Evolutionary conservation across 2,329 filamentous ascomycete species (phyloP).

Genomic region (Setomelanomma holmii): DNA sequence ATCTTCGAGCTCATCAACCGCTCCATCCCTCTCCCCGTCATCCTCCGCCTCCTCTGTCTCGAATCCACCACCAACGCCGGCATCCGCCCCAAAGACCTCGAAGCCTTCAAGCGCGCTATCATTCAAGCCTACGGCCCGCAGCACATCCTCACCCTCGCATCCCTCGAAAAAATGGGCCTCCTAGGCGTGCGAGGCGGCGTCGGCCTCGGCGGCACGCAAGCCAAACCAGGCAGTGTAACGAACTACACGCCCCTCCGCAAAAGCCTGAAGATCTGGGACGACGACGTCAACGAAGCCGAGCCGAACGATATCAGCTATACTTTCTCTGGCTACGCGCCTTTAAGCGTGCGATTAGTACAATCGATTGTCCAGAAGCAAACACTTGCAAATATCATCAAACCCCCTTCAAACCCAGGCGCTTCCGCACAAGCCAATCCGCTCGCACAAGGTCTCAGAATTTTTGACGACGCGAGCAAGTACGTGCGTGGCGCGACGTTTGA

Average conservation of each 20-base stretch:
- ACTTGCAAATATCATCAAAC: slow-evolving; percentile 66
- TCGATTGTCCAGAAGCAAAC: slow-evolving; percentile 91
- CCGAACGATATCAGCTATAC: slow-evolving; percentile 97
- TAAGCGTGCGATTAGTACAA: slow-evolving; percentile 90
- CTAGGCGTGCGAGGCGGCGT: slow-evolving; percentile 67
- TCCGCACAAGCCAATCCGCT: slow-evolving; percentile 64
- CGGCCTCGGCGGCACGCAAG: slow-evolving; percentile 49
- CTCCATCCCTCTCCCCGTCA: slow-evolving; percentile 78
- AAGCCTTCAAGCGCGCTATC: slow-evolving; percentile 85
- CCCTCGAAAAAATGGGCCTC: slow-evolving; percentile 87
- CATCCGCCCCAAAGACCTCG: slow-evolving; percentile 85
- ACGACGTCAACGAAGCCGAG: slow-evolving; percentile 94
- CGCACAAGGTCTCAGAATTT: slow-evolving; percentile 87
- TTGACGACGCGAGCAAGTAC: slow-evolving; percentile 90
- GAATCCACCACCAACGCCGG: slow-evolving; percentile 91
- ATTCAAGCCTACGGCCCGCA: slow-evolving; percentile 95
- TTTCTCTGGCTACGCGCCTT: slow-evolving; percentile 94
- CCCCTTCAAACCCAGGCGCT: slow-evolving; percentile 48
- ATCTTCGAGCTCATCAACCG: slow-evolving; percentile 96
- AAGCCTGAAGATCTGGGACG: slow-evolving; percentile 85
- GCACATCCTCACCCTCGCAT: slow-evolving; percentile 86
- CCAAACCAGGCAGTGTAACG: slow-evolving; percentile 59
- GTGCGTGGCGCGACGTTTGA: slow-evolving; percentile 90
- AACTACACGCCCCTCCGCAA: slow-evolving; percentile 92
- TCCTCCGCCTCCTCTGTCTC: slow-evolving; percentile 85